Evolutionary conservation across 306 rosid species (phyloP), one percentile per base, ranked within the genome.

Genomic region (Aeschynomene evenia): DNA sequence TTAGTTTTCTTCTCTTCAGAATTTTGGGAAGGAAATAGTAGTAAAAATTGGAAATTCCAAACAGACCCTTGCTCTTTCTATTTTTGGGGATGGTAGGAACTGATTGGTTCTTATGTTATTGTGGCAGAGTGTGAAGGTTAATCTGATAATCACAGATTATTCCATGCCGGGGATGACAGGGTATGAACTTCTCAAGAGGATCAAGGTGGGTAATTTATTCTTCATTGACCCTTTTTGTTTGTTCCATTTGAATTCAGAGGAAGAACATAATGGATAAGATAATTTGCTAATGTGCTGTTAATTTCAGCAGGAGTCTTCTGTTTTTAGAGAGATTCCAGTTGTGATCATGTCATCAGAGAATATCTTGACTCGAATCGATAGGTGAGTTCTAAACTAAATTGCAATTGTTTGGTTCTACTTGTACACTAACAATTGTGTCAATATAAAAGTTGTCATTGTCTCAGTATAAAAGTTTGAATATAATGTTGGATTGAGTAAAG

Each of bases 121-220:
- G 42, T 62, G 6, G 11, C 95, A 94, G 99, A 77, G 63, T 73
- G 73, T 80, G 63, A 84, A 94, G 80, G 97, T 94, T 84, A 91
- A 94, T 85, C 83, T 94, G 29, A 94, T 94, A 52, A 91, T 94
- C 73, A 94, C 99, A 0, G 99, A 94, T 75, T 94, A 94, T 69
- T 94, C 97, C 29, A 94, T 94, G 99, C 99, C 99, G 0, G 99
- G 90, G 70, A 94, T 94, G 99, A 88, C 97, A 2, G 99, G 99
- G 39, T 94, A 91, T 78, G 99, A 94, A 66, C 56, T 94, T 3
- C 95, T 94, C 24, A 94, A 94, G 80, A 94, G 79, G 84, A 91
- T 94, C 68, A 94, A 94, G 97, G 99, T 93, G 73, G 24, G 57
- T 63, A 26, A 39, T 62, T 40, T 40, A 14, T 40, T 40, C 37